Conservation (phyloP, 2,329 filamentous ascomycete genomes). For the Thermomyces lanuginosus region DNA sequence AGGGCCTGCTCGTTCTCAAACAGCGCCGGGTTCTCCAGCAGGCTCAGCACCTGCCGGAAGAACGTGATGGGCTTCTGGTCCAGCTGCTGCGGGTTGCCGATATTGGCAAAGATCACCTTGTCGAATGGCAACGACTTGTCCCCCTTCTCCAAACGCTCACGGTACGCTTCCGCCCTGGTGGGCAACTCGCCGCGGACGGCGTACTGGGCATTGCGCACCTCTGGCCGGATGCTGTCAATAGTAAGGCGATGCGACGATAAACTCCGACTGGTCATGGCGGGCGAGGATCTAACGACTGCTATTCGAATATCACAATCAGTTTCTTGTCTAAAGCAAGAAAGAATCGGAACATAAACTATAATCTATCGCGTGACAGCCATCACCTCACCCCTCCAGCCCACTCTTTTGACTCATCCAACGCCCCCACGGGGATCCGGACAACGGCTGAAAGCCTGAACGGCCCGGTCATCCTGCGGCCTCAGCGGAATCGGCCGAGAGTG, state of each 20-base stretch:
- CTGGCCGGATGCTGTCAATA: slow-evolving; percentile 79
- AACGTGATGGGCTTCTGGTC: slow-evolving; percentile 99
- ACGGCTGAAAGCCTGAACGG: too few species aligned
- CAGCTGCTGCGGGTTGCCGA: slow-evolving; percentile 95
- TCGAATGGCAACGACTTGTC: slow-evolving; percentile 58
- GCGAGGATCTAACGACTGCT: too few species aligned
- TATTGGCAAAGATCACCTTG: slow-evolving; percentile 90
- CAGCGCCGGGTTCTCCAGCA: slow-evolving; percentile 77
- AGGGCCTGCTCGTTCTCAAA: slow-evolving; percentile 73
- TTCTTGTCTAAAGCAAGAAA: too few species aligned
- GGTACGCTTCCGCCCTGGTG: slow-evolving; percentile 81
- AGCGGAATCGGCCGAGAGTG: too few species aligned
- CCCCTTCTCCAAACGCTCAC: slow-evolving; percentile 47
- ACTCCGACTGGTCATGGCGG: slow-evolving; percentile 18
- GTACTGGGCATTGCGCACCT: slow-evolving; percentile 78
- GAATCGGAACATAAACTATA: too few species aligned
- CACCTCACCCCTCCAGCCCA: too few species aligned
- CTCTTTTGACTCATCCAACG: too few species aligned
- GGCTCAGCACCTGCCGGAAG: slow-evolving; percentile 88
- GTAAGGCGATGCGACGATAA: slow-evolving; percentile 44
- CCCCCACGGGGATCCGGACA: too few species aligned
- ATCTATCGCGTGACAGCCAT: too few species aligned
- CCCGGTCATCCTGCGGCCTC: too few species aligned
- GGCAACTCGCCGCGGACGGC: slow-evolving; percentile 93
- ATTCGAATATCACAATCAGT: too few species aligned